A percentile compares a stretch with the other conserved stretches of the same genome.
Evolutionary conservation across 2,329 filamentous ascomycete genomes (phyloP).

Genomic region (Claviceps pazoutovae): DNA sequence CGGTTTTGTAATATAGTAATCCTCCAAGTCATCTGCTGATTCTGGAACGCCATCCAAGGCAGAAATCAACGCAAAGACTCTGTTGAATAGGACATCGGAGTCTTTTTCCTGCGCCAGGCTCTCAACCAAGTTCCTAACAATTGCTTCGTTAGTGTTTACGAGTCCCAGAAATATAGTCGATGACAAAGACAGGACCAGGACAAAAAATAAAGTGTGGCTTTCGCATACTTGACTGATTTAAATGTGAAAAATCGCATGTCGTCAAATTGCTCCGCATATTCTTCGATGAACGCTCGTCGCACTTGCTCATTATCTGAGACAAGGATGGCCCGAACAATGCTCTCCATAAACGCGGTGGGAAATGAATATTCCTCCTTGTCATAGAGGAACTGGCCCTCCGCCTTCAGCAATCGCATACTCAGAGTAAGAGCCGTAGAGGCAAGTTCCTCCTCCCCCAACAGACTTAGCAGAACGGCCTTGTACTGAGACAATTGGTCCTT

Average conservation of each 20-base stretch:
- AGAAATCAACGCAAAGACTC: conserved; percentile 47
- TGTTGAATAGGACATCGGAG: conserved; percentile 30
- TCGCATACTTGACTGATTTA: conserved; percentile 48
- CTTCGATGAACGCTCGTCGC: conserved; percentile 61
- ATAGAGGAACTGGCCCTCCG: conserved; percentile 51
- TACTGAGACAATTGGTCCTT: conserved; percentile 62
- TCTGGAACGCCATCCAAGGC: conserved; percentile 58
- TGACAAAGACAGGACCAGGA: too few species aligned
- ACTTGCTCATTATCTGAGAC: conserved; percentile 41
- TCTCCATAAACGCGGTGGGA: conserved; percentile 50
- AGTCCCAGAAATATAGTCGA: neutral
- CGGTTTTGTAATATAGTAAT: conserved; percentile 53
- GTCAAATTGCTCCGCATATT: conserved; percentile 66
- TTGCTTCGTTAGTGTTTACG: conserved; percentile 1
- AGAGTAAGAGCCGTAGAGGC: conserved; percentile 62
- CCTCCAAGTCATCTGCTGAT: conserved; percentile 49
- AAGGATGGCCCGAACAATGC: conserved; percentile 50
- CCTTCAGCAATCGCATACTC: conserved; percentile 72
- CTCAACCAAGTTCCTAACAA: conserved; percentile 15
- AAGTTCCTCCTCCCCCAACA: conserved; percentile 49
- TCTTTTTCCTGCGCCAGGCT: conserved; percentile 9
- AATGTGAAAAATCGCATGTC: conserved; percentile 80
- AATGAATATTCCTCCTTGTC: conserved; percentile 54
- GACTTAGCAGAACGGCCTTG: conserved; percentile 43
- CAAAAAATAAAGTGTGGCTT: neutral